Percentiles rank a stretch among this genome's conserved stretches.
Conservation (phyloP, 768 basidiomycete genomes). For the Cytidiella melzeri region DNA sequence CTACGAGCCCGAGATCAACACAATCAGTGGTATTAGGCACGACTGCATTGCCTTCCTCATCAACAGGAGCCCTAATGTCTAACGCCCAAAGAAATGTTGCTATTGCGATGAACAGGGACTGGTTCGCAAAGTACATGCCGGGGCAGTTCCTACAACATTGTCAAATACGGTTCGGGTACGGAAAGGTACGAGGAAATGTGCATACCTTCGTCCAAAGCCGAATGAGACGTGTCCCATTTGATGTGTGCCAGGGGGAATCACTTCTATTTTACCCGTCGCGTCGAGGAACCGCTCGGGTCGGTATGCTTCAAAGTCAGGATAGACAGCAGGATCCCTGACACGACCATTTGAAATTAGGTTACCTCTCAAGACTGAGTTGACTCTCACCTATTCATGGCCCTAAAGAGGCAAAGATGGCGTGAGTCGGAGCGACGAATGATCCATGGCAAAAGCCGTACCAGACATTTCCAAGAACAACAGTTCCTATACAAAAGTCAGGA, state of each 20-base stretch:
- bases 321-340: slow-evolving; percentile 15
- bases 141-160: slow-evolving; percentile 10
- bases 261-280: no score
- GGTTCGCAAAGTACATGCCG: slow-evolving; percentile 11
- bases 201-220: no score
- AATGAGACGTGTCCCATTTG: no score
- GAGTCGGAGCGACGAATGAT: neutral
- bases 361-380: no score
- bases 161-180: neutral
- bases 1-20: no score
- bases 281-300: slow-evolving; percentile 14
- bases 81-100: slow-evolving; percentile 15
- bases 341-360: no score
- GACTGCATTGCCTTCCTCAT: no score
- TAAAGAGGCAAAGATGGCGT: slow-evolving; percentile 1
- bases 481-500: neutral
- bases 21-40: no score
- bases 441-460: slow-evolving; percentile 30
- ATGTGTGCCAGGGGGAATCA: no score
- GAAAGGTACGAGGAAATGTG: neutral
- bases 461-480: slow-evolving; percentile 47
- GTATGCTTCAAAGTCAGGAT: slow-evolving; percentile 13
- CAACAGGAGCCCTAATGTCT: slow-evolving; percentile 3
- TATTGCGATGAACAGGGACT: slow-evolving; percentile 16
- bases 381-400: no score